Conservation (phyloP, 2,329 filamentous ascomycete species). For the Ophiostoma quercus region DNA sequence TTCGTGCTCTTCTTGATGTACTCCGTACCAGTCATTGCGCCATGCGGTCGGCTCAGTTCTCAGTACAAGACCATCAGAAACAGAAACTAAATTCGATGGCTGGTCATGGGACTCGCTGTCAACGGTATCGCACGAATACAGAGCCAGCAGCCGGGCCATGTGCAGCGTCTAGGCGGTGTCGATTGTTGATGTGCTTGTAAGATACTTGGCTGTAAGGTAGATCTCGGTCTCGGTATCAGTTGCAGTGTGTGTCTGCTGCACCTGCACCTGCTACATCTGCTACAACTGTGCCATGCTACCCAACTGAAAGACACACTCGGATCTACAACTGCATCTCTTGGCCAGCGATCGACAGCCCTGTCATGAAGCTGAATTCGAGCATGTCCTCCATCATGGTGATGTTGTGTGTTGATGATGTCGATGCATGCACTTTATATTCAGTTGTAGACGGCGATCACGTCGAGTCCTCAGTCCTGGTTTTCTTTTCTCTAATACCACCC, state of each 20-base stretch:
- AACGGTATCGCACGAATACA: background rate
- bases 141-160: background rate
- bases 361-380: constrained; percentile 1
- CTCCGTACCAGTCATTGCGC: background rate
- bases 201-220: background rate
- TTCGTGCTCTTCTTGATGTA: no score
- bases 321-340: background rate
- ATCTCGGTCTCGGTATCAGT: background rate
- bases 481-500: background rate
- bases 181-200: background rate
- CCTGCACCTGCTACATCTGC: background rate
- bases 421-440: background rate
- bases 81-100: background rate
- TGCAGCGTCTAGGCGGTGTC: background rate
- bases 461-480: background rate
- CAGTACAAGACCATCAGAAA: background rate
- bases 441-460: background rate
- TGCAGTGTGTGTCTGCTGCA: no score
- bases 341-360: constrained; percentile 8
- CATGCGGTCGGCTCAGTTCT: background rate
- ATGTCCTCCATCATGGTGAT: background rate
- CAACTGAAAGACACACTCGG: background rate
- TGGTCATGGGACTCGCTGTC: background rate
- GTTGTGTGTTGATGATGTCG: background rate
- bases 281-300: background rate